Conservation (phyloP, 371 early-diverging fungal genomes). For the Saksenaea vasiformis region DNA sequence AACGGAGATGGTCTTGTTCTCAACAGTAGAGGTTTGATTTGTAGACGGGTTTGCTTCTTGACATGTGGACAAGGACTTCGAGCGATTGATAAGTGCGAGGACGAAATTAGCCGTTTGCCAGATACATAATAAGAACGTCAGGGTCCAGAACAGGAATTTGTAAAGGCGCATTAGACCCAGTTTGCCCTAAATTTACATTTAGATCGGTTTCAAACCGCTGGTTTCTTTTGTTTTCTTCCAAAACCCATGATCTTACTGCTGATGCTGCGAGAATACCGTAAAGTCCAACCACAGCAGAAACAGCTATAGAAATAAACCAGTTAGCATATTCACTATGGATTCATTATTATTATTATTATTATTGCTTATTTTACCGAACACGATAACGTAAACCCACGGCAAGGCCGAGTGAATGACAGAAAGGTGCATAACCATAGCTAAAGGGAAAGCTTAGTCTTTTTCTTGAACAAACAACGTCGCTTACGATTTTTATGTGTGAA, state of each 20-base stretch:
- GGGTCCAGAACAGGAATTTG: slow-evolving; percentile 40
- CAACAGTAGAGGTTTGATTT: slow-evolving; percentile 14
- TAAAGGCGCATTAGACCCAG: slow-evolving; percentile 43
- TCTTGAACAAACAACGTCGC: slow-evolving; percentile 2
- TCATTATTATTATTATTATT: not conserved
- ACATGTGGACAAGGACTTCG: slow-evolving; percentile 33
- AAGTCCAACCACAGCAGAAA: slow-evolving; percentile 33
- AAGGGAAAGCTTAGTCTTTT: not conserved
- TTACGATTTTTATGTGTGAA: slow-evolving; percentile 48
- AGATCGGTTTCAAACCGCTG: not conserved
- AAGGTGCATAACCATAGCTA: slow-evolving; percentile 51
- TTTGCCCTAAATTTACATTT: slow-evolving; percentile 32
- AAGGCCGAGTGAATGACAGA: slow-evolving; percentile 27
- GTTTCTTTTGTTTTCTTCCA: not conserved
- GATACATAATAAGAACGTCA: slow-evolving; percentile 35
- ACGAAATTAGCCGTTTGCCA: slow-evolving; percentile 44
- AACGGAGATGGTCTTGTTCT: slow-evolving; percentile 20
- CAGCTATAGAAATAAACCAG: slow-evolving; percentile 18
- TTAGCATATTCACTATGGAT: not conserved
- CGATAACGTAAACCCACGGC: slow-evolving; percentile 41
- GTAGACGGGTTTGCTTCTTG: slow-evolving; percentile 30
- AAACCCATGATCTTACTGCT: slow-evolving; percentile 24
- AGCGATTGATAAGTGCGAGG: slow-evolving; percentile 38
- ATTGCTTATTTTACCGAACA: slow-evolving; percentile 24
- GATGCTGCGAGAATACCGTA: slow-evolving; percentile 37